Evolutionary conservation across 345 rosid species (phyloP).

Genomic region (Dipteronia dyeriana): DNA sequence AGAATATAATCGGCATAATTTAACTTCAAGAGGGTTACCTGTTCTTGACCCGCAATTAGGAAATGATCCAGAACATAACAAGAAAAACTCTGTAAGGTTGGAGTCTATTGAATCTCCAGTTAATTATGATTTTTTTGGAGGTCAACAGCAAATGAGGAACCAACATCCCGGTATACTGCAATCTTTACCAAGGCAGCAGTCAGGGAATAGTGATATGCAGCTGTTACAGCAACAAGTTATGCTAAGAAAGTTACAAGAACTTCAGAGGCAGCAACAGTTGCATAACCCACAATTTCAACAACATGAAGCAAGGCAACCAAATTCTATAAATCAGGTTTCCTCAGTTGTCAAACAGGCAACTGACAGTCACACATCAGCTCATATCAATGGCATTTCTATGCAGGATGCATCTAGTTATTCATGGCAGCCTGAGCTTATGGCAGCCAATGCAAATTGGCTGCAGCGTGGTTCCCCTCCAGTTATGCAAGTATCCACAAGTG

Average conservation of each 20-base stretch:
- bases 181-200: conserved; percentile 69
- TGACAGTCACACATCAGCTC: conserved; percentile 40
- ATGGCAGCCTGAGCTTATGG: conserved; percentile 62
- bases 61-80: conserved; percentile 49
- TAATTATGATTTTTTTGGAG: conserved; percentile 67
- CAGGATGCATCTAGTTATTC: conserved; percentile 58
- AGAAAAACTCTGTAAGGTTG: conserved; percentile 42
- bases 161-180: conserved; percentile 67
- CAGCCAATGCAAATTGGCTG: conserved; percentile 57
- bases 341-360: conserved; percentile 45
- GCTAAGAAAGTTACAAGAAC: conserved; percentile 73
- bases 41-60: conserved; percentile 44
- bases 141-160: conserved; percentile 60
- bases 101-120: conserved; percentile 67
- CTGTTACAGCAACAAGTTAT: conserved; percentile 73
- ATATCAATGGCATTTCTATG: conserved; percentile 65
- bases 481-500: conserved; percentile 61
- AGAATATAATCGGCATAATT: conserved; percentile 52
- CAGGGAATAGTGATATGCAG: conserved; percentile 71
- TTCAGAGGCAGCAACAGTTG: conserved; percentile 71
- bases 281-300: conserved; percentile 55
- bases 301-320: conserved; percentile 55
- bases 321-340: conserved; percentile 49
- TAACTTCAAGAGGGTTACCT: conserved; percentile 53
- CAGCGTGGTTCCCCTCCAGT: conserved; percentile 45